phyloP scores from a whole-genome alignment of 495 filamentous ascomycete species.

The Penicillium bovifimosum region DNA sequence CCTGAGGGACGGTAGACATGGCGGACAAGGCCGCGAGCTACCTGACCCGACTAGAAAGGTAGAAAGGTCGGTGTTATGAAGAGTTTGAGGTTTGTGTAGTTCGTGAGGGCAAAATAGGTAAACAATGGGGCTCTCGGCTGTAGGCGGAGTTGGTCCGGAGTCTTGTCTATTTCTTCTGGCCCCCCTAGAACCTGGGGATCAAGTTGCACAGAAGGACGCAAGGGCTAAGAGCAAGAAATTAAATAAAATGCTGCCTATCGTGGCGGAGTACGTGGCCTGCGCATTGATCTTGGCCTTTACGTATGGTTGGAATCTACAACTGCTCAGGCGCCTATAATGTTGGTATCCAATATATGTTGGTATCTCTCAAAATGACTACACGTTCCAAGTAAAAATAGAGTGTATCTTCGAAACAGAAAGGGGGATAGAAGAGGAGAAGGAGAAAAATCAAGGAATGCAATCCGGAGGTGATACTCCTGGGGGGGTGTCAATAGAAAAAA shows the following conservation, averaged over 20 bases:
- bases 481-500: constrained; percentile 17
- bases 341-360: constrained; percentile 16
- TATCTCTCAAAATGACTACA: constrained; percentile 32
- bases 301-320: constrained; percentile 8
- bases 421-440: constrained; percentile 1
- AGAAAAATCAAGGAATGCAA: constrained; percentile 9
- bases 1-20: constrained; percentile 22
- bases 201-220: constrained; percentile 12
- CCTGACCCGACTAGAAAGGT: constrained; percentile 16
- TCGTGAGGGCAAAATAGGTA: not conserved
- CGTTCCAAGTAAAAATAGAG: constrained; percentile 6
- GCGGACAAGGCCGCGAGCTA: constrained; percentile 22
- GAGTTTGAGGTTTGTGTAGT: constrained; percentile 3
- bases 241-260: constrained; percentile 16
- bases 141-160: constrained; percentile 6
- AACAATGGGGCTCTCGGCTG: constrained; percentile 14
- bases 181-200: not conserved
- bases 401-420: constrained; percentile 4
- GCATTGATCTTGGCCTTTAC: constrained; percentile 4
- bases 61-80: constrained; percentile 3
- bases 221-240: constrained; percentile 8
- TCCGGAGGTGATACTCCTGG: constrained; percentile 12
- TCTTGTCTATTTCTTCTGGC: not conserved
- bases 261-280: constrained; percentile 20
- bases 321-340: not conserved